phyloP scores from a whole-genome alignment of 805 yeast genomes.

The Metschnikowia anglica region DNA sequence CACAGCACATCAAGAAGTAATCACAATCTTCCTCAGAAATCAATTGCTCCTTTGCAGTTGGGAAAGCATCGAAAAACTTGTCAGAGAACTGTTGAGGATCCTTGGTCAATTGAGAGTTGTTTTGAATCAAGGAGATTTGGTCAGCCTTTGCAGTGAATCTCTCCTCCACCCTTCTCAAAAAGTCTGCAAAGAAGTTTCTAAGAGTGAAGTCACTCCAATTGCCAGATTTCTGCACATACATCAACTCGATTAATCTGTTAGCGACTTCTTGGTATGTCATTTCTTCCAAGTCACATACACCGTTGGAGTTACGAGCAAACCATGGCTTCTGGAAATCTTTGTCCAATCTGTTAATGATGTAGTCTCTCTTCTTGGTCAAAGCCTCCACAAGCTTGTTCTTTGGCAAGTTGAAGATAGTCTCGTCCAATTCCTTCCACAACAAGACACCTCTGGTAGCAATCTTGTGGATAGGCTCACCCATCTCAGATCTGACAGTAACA shows the following conservation, averaged over 20 bases:
- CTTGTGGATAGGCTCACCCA: slow-evolving; percentile 99
- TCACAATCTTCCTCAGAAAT: slow-evolving; percentile 95
- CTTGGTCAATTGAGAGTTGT: slow-evolving; percentile 60
- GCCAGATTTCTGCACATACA: slow-evolving; percentile 73
- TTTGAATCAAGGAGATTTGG: slow-evolving; percentile 68
- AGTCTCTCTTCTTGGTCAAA: slow-evolving; percentile 76
- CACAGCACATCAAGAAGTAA: slow-evolving; percentile 79
- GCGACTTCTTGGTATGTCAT: slow-evolving; percentile 96
- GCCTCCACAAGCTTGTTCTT: slow-evolving; percentile 83
- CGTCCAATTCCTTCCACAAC: slow-evolving; percentile 97
- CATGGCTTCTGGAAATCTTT: slow-evolving; percentile 97
- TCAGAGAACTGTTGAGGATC: slow-evolving; percentile 61
- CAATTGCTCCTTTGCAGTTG: slow-evolving; percentile 75
- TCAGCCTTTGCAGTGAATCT: slow-evolving; percentile 68
- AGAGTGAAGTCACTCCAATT: slow-evolving; percentile 88
- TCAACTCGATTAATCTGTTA: slow-evolving; percentile 79
- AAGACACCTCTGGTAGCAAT: slow-evolving; percentile 96
- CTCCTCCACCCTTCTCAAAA: slow-evolving; percentile 93
- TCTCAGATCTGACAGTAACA: slow-evolving; percentile 93
- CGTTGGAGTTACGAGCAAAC: slow-evolving; percentile 81
- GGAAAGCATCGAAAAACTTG: slow-evolving; percentile 63
- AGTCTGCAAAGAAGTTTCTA: slow-evolving; percentile 83
- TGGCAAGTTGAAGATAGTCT: slow-evolving; percentile 87
- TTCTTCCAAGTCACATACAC: slow-evolving; percentile 87
- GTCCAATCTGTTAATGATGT: slow-evolving; percentile 81